Base-by-base conservation (phyloP, 495 filamentous ascomycete species). In the Hypomontagnella submonticulosa region DNA sequence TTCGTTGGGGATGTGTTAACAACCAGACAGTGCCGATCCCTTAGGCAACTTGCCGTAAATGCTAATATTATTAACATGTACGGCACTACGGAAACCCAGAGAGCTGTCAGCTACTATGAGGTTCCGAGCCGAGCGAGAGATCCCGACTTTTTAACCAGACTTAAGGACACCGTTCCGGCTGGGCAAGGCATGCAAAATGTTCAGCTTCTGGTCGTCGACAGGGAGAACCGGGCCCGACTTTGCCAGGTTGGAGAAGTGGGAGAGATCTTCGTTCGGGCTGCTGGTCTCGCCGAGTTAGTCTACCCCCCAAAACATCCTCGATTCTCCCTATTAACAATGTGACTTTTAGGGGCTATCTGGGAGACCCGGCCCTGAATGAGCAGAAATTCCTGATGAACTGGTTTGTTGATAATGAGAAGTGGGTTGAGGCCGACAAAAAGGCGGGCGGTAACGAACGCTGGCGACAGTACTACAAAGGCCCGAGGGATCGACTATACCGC, bases 1-100 rank as follows among this genome's bases (percentile, higher is more conserved):
- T 97, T 97, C 69, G 95, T 99, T 5, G 95, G 95, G 30, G 95
- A 99, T 71, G 84, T 97, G 11, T 65, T 99, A 57, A 96, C 90
- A 61, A 97, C 90, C 72, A 84, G 88, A 67, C 93, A 97, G 66
- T 97, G 92, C 76, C 83, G 85, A n/a, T 81, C 86, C 13, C 81
- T 97, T 8, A 89, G 93, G 54, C 80, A 83, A 13, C 83, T 98
- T 36, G 95, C 93, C 0, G 81, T 84, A 0, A 97, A 97, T 59
- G 88, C 87, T 38, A 84, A 83, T 61, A 93, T 97, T 52, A 86
- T 92, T 57, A 94, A 95, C 78, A 92, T 95, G 90, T 97, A 94
- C 70, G 92, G 93, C 34, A 95, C 93, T 0, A 97, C 93, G 0
- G 93, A 98, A 73, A 96, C 92, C 0, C 90, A 92, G 71, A 80